These are phyloP conservation scores for Calonectria hawksworthii DNA, from an alignment of 2,329 filamentous ascomycete species.

Conservation along the genomic window DNA sequence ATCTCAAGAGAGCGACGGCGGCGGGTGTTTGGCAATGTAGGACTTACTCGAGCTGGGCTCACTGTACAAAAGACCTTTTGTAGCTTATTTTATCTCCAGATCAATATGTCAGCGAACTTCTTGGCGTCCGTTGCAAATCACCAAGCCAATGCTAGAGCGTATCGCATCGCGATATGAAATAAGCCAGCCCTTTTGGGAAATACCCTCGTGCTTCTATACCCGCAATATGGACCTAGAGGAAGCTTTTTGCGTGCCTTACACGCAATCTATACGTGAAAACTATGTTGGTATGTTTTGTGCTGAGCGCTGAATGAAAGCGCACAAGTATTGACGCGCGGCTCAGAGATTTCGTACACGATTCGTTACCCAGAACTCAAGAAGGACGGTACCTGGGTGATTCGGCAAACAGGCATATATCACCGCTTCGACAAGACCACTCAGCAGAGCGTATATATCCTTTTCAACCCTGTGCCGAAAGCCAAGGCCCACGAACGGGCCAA, in stretches of 20 bases:
- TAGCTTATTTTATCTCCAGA: background rate
- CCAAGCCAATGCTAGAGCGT: background rate
- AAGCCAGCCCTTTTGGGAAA: background rate
- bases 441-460: background rate
- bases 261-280: background rate
- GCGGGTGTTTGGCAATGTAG: constrained; percentile 4
- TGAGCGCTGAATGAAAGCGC: background rate
- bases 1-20: background rate
- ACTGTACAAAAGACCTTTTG: background rate
- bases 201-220: constrained; percentile 1
- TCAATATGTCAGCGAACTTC: constrained; percentile 12
- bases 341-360: background rate
- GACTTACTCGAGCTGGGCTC: background rate
- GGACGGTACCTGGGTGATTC: background rate
- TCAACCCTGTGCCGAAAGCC: background rate
- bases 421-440: background rate
- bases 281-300: background rate
- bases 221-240: background rate
- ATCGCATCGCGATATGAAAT: constrained; percentile 5
- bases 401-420: constrained; percentile 8
- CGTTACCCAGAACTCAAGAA: constrained; percentile 9
- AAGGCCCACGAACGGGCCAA: background rate
- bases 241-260: background rate
- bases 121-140: constrained; percentile 1
- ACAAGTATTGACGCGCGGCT: background rate